Conservation (phyloP, 768 basidiomycete genomes). For the Bullera alba region DNA sequence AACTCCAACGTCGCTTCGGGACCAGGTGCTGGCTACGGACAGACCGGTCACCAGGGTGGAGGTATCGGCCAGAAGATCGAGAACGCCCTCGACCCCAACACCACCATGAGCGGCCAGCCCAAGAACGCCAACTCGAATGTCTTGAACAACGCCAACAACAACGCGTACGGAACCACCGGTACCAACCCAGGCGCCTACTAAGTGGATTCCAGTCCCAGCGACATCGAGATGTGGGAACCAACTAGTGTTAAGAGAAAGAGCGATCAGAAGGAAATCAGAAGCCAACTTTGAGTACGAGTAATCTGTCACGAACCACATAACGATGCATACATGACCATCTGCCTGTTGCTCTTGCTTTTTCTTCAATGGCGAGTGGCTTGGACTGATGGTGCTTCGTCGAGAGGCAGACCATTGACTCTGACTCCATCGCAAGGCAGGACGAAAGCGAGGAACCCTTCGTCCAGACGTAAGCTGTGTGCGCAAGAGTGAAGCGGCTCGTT, state of each 20-base stretch:
- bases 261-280: not conserved
- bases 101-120: no score
- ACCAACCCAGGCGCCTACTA: no score
- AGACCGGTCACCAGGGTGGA: no score
- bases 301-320: not conserved
- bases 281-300: not conserved
- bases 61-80: not conserved
- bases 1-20: no score
- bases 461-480: no score
- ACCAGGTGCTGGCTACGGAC: no score
- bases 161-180: no score
- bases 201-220: no score
- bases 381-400: not conserved
- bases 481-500: no score
- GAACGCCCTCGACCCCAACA: not conserved
- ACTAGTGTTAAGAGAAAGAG: not conserved
- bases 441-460: not conserved
- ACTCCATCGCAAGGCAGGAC: not conserved
- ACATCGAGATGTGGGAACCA: no score
- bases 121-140: no score
- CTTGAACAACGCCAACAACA: no score
- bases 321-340: constrained; percentile 1
- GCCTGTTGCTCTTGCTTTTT: not conserved
- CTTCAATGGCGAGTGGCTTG: not conserved
- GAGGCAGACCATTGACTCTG: not conserved